Conservation (phyloP, 202 grass and related monocot genomes). For the Cymbopogon flexuosus region DNA sequence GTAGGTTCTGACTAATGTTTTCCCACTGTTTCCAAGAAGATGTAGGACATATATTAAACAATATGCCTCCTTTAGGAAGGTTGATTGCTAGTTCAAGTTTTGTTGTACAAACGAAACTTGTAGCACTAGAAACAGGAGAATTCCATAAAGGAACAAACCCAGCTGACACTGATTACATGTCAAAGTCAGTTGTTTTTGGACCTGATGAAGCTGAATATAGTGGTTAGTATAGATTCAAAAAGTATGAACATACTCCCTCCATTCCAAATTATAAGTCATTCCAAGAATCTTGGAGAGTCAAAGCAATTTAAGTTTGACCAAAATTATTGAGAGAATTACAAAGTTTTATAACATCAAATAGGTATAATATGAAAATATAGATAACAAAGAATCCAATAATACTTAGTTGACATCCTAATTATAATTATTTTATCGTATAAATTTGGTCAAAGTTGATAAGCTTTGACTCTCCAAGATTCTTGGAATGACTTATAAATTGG, state of each 20-base stretch:
- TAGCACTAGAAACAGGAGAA: not conserved
- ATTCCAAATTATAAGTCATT: no score
- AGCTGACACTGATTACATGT: not conserved
- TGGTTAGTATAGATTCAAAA: not conserved
- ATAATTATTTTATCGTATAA: no score
- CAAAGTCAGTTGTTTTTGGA: not conserved
- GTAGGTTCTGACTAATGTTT: not conserved
- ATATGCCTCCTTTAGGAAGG: not conserved
- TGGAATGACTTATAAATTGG: no score
- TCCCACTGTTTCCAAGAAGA: not conserved
- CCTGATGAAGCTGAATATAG: not conserved
- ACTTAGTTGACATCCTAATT: no score
- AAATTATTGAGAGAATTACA: no score
- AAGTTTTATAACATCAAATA: no score
- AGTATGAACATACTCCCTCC: not conserved
- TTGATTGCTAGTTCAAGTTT: not conserved
- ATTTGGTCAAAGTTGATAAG: no score
- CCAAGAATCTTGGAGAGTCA: no score
- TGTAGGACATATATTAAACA: not conserved
- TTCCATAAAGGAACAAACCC: not conserved
- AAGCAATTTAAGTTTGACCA: no score
- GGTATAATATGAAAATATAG: no score
- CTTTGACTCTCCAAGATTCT: no score
- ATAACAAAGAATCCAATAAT: no score
- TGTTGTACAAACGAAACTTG: not conserved